Evolutionary conservation across 83 land plant species (phyloP).

Genomic region (Picea mariana): DNA sequence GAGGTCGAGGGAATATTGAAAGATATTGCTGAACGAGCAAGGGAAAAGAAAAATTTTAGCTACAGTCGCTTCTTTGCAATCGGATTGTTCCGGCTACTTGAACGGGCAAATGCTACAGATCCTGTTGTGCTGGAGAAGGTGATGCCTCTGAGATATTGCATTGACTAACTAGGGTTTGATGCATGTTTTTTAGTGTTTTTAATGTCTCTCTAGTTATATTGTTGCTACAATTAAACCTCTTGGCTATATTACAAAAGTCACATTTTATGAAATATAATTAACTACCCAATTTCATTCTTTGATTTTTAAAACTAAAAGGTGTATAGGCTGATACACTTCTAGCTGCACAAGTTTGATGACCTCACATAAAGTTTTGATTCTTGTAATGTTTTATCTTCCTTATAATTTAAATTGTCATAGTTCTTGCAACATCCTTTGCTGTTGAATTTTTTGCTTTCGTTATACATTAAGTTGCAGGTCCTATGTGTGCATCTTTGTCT

Average conservation of each 20-base stretch:
- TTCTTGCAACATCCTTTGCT: neutral
- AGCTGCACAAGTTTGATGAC: neutral
- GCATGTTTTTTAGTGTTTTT: neutral
- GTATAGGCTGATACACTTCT: neutral
- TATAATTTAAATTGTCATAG: neutral
- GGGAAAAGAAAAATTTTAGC: conserved; percentile 72
- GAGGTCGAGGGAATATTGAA: conserved; percentile 82
- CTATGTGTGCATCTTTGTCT: neutral
- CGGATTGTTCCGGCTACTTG: conserved; percentile 92
- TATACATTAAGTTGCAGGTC: neutral
- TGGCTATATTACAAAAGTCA: neutral
- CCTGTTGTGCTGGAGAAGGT: conserved; percentile 89
- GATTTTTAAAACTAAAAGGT: neutral
- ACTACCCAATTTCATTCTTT: neutral
- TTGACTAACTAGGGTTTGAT: conserved; percentile 10
- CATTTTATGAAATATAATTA: neutral
- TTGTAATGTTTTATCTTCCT: neutral
- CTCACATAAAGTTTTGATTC: neutral
- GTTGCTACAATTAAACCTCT: neutral
- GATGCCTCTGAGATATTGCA: neutral
- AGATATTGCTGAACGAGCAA: conserved; percentile 87
- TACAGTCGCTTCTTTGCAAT: conserved; percentile 99
- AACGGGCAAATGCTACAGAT: conserved; percentile 92
- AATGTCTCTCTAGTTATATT: neutral
- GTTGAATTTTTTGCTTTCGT: neutral